Conservation (phyloP, 2,329 filamentous ascomycete genomes). For the Xylariaceae sp. region DNA sequence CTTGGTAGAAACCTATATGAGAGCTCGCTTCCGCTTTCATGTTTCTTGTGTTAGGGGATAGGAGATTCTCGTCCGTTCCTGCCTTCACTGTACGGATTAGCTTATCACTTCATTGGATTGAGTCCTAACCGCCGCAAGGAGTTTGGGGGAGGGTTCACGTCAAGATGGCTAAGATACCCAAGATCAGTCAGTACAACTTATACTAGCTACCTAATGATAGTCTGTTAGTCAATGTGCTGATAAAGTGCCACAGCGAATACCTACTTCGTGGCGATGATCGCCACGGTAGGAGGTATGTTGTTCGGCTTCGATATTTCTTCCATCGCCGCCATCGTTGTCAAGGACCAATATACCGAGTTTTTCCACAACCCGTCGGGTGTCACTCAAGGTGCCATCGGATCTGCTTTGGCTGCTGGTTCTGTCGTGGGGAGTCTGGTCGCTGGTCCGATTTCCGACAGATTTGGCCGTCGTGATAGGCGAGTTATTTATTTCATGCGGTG, state of each 20-base stretch:
- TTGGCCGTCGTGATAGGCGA: slow-evolving; percentile 39
- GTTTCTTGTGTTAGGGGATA: slow-evolving; percentile 1
- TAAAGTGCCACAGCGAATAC: slow-evolving; percentile 23
- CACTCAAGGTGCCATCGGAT: slow-evolving; percentile 48
- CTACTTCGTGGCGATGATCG: slow-evolving; percentile 31
- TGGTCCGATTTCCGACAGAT: slow-evolving; percentile 45
- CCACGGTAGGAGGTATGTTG: slow-evolving; percentile 31
- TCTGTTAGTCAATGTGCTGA: background rate
- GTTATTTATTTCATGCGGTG: background rate
- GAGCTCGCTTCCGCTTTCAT: slow-evolving; percentile 17
- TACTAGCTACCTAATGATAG: background rate
- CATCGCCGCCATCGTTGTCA: slow-evolving; percentile 53
- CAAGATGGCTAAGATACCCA: slow-evolving; percentile 29
- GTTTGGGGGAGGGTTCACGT: slow-evolving; percentile 14
- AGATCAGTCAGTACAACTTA: slow-evolving; percentile 26
- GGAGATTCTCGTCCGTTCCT: slow-evolving; percentile 5
- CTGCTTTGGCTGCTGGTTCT: slow-evolving; percentile 48
- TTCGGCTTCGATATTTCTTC: slow-evolving; percentile 55
- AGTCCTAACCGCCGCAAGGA: slow-evolving; percentile 11
- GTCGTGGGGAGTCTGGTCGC: slow-evolving; percentile 46
- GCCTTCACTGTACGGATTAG: background rate
- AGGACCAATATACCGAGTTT: slow-evolving; percentile 46
- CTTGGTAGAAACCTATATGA: slow-evolving; percentile 23
- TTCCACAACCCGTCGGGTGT: slow-evolving; percentile 44
- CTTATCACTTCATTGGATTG: background rate